phyloP scores from a whole-genome alignment of 2,329 filamentous ascomycete species.

The Xylariaceae sp. region DNA sequence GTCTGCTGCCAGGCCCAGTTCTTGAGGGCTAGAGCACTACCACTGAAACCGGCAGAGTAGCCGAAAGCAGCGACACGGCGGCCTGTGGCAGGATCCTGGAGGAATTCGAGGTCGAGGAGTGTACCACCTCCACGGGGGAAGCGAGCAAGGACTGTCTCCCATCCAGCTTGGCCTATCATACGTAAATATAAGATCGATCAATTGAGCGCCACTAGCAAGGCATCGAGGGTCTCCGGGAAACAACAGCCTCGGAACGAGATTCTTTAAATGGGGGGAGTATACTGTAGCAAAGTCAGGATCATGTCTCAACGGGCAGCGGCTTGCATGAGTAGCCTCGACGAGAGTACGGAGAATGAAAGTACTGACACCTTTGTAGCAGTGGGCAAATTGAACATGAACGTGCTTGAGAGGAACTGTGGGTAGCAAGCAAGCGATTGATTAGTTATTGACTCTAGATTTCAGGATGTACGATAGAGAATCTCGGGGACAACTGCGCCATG shows the following conservation, averaged over 20 bases:
- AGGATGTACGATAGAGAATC: neutral
- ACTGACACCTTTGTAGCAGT: constrained; percentile 61
- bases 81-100: constrained; percentile 62
- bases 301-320: neutral
- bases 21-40: constrained; percentile 68
- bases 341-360: neutral
- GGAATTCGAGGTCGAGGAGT: constrained; percentile 82
- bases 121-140: constrained; percentile 72
- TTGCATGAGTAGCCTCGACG: neutral
- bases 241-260: neutral
- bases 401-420: constrained; percentile 60
- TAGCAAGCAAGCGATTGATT: neutral
- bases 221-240: neutral
- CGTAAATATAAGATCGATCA: constrained; percentile 6
- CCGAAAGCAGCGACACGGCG: constrained; percentile 68
- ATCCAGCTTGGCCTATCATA: constrained; percentile 55
- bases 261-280: neutral
- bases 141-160: constrained; percentile 72
- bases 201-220: neutral
- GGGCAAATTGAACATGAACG: constrained; percentile 61
- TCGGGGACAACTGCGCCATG: neutral
- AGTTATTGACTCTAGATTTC: neutral
- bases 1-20: constrained; percentile 79
- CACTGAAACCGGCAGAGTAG: constrained; percentile 71
- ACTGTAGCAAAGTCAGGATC: neutral